Base-by-base conservation (phyloP, 257 asterid species). In the Solanum pinnatisectum region DNA sequence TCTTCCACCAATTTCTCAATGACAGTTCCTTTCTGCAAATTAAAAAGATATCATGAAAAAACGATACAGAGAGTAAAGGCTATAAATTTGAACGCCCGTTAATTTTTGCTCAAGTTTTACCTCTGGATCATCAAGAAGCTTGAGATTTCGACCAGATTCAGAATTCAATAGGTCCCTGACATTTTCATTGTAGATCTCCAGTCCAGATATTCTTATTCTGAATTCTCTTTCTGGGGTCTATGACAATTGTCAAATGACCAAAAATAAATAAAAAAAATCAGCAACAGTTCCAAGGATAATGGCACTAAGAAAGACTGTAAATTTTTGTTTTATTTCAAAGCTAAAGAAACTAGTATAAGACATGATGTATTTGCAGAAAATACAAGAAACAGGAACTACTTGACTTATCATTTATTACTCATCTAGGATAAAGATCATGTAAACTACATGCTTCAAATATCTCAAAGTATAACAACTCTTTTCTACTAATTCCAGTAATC, bases 211-310 rank as follows among this genome's bases (percentile, higher is more conserved):
- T 88, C 89, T 96, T 89, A 95, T 91, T 90, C 93, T 91, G 91
- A 94, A 96, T 89, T 96, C 97, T 91, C 99, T 92, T 90, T 95
- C 98, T 42, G 99, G 99, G 76, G 94, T 96, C 99, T 96, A 94
- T 30, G 85, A 44, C 14, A 86, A 70, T 56, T 76, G 86, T 82
- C 84, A 87, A 84, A 86, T 33, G 78, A 71, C 85, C 70, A 85
- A 56, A 73, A 25, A 49, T 25, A 30, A 70, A 79, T 6, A 15
- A 74, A 37, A 37, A 60, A 84, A 37, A 85, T 52, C 42, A 44
- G 18, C 18, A 32, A 25, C 42, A 46, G 86, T 82, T 30, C 20
- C 42, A 20, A 85, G 77, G 86, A 60, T 52, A 76, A 73, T 35
- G 40, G 72, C 59, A 23, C 60, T 72, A 32, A 39, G 27, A 46